These are phyloP conservation scores for Spathaspora arborariae DNA, from an alignment of 805 yeast genomes.

Conservation along the genomic window DNA sequence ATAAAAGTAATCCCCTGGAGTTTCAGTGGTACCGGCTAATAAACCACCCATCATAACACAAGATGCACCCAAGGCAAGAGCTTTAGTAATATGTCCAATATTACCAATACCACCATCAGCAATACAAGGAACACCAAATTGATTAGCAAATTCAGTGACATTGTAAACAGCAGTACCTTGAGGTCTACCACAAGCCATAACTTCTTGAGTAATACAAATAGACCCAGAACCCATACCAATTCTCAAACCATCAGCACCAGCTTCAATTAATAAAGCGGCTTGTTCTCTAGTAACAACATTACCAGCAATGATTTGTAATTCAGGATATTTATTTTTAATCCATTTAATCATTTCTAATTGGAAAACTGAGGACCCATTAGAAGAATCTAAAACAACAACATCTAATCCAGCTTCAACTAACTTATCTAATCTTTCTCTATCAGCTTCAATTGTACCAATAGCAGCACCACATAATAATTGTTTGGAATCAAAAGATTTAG, in stretches of 20 bases:
- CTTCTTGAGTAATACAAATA: slow-evolving; percentile 98
- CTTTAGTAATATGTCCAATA: slow-evolving; percentile 97
- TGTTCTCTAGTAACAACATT: slow-evolving; percentile 98
- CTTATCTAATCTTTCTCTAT: slow-evolving; percentile 75
- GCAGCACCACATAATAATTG: slow-evolving; percentile 99
- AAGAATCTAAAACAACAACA: slow-evolving; percentile 91
- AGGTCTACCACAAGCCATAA: slow-evolving; percentile 99
- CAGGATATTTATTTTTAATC: slow-evolving; percentile 78
- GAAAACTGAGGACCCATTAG: slow-evolving; percentile 96
- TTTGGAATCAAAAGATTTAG: slow-evolving; percentile 88
- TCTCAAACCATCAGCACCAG: slow-evolving; percentile 97
- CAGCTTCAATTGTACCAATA: slow-evolving; percentile 89
- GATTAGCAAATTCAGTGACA: slow-evolving; percentile 89
- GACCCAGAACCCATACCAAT: slow-evolving; percentile 99
- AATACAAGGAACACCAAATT: slow-evolving; percentile 96
- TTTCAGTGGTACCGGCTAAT: slow-evolving; percentile 96
- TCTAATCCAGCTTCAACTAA: slow-evolving; percentile 96
- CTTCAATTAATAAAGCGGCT: slow-evolving; percentile 90
- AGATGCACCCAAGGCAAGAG: slow-evolving; percentile 94
- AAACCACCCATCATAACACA: slow-evolving; percentile 99
- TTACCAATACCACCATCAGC: slow-evolving; percentile 99
- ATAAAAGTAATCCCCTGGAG: slow-evolving; percentile 98
- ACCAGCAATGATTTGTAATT: slow-evolving; percentile 91
- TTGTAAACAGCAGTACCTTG: slow-evolving; percentile 98
- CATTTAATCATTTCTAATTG: slow-evolving; percentile 91